These are phyloP conservation scores for Lachnellula suecica DNA, from an alignment of 2,329 filamentous ascomycete species.

Conservation along the genomic window DNA sequence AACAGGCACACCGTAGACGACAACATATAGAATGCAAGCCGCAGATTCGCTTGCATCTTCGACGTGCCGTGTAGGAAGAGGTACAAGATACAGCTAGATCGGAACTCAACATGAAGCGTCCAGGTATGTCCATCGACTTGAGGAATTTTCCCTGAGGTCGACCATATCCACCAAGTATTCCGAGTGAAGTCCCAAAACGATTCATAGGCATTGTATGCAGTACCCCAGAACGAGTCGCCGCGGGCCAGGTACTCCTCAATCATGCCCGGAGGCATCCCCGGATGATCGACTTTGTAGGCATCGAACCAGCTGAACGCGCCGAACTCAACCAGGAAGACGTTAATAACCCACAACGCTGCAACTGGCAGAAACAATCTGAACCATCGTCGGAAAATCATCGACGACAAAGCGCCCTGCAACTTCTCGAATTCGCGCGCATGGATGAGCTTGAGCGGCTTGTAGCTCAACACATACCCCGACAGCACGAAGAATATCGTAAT, in stretches of 20 bases:
- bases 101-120: conserved; percentile 1
- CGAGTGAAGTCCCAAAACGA: background rate
- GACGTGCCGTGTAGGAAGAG: background rate
- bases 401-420: conserved; percentile 38
- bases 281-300: background rate
- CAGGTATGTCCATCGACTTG: conserved; percentile 3
- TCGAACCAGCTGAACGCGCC: conserved; percentile 1
- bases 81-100: background rate
- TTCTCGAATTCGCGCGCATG: conserved; percentile 34
- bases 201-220: background rate
- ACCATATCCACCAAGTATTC: background rate
- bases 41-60: background rate
- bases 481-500: conserved; percentile 49
- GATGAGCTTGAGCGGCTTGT: conserved; percentile 38
- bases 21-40: background rate
- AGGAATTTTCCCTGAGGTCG: background rate
- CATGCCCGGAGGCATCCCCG: conserved; percentile 1
- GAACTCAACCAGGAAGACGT: conserved; percentile 4
- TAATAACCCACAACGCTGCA: background rate
- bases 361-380: conserved; percentile 42
- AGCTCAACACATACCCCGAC: conserved; percentile 44
- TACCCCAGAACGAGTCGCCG: background rate
- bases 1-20: background rate
- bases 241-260: conserved; percentile 1
- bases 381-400: conserved; percentile 42